phyloP scores from a whole-genome alignment of 225 moss, liverwort and hornwort genomes.

The Ulota crispa region DNA sequence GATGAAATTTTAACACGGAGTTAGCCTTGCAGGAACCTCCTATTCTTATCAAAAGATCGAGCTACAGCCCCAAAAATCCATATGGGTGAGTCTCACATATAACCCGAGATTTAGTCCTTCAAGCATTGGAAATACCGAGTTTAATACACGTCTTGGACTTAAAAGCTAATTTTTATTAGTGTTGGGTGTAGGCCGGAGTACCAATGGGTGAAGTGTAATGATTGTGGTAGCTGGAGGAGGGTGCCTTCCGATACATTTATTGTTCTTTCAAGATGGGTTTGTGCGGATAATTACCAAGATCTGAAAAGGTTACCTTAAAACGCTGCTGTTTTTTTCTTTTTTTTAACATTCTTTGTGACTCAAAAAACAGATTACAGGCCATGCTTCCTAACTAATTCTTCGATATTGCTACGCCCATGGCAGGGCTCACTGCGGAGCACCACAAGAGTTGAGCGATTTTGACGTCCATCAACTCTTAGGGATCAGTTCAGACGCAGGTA shows the following conservation, averaged over 20 bases:
- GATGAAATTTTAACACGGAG: conserved; percentile 5
- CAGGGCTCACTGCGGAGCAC: conserved; percentile 81
- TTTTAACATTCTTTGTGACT: no score
- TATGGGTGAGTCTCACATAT: conserved; percentile 58
- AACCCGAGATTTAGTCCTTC: not conserved
- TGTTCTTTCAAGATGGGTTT: conserved; percentile 76
- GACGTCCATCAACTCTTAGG: conserved; percentile 80
- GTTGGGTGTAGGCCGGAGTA: conserved; percentile 63
- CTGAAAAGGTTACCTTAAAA: conserved; percentile 52
- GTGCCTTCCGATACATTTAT: conserved; percentile 70
- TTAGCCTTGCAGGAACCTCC: conserved; percentile 84
- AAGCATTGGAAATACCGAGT: not conserved
- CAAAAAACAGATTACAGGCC: not conserved
- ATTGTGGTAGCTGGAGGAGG: conserved; percentile 90
- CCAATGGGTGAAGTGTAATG: conserved; percentile 93
- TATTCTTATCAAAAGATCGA: conserved; percentile 66
- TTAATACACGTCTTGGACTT: not conserved
- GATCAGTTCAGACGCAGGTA: conserved; percentile 72
- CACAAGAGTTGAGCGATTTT: conserved; percentile 77
- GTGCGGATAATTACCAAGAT: conserved; percentile 82
- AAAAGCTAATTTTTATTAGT: conserved; percentile 14
- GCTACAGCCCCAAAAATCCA: conserved; percentile 43
- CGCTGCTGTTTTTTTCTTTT: not conserved
- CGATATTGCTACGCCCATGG: conserved; percentile 16
- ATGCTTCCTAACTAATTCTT: not conserved